Percentiles rank a stretch among this genome's conserved stretches.
These are phyloP conservation scores for maize (Zea mays) DNA, from an alignment of 176 grass and related monocot species.

Conservation along the genomic window Zm-B73-REFERENCE-NAM-5.0 NC_050099.1:248390001-248390500, in stretches of 20 bases:
- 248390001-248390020: conserved; percentile 18
- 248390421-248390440: conserved; percentile 45
- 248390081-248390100: background rate
- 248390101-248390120: background rate
- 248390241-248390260: conserved; percentile 74
- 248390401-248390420: background rate
- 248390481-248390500: conserved; percentile 67
- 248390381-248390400: background rate
- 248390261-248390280: conserved; percentile 45
- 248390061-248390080: background rate
- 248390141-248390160: background rate
- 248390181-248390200: background rate
- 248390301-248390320: conserved; percentile 68
- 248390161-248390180: background rate
- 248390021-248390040: background rate
- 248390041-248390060: background rate
- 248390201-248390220: background rate
- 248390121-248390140: background rate
- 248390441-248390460: conserved; percentile 65
- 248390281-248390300: conserved; percentile 72
- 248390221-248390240: conserved; percentile 60
- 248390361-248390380: background rate
- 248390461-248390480: conserved; percentile 65
- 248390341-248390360: conserved; percentile 66
- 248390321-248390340: conserved; percentile 65